Conservation (phyloP, 179 eudicot genomes). For the Silene vulgaris region DNA sequence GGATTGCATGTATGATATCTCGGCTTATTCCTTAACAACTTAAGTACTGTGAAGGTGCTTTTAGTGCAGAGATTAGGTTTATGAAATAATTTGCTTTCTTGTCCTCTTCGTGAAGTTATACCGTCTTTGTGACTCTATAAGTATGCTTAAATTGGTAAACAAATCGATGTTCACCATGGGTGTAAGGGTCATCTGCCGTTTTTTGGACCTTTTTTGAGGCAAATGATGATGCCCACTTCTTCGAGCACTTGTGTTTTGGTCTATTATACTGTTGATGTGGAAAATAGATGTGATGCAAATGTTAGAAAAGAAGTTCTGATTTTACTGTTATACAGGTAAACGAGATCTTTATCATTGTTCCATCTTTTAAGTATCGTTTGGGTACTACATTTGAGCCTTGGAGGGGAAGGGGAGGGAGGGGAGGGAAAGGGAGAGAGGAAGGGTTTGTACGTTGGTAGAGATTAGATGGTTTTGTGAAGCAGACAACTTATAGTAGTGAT, state of each 20-base stretch:
- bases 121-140: background rate
- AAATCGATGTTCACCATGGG: background rate
- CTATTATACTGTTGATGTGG: background rate
- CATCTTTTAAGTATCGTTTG: background rate
- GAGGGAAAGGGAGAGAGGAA: too few relatives aligned
- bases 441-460: background rate
- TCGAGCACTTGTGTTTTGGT: background rate
- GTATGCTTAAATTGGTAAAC: background rate
- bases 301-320: background rate
- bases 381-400: background rate
- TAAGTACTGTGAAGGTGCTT: background rate
- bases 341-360: background rate
- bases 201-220: background rate
- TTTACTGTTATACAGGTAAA: background rate
- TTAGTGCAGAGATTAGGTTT: background rate
- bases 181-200: background rate
- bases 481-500: background rate
- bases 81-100: too few relatives aligned
- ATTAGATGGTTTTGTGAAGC: constrained; percentile 4
- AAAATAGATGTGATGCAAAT: background rate
- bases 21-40: too few relatives aligned
- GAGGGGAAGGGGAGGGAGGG: background rate
- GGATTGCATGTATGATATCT: too few relatives aligned
- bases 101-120: background rate
- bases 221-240: background rate